These are phyloP conservation scores for Tylopilus rubrobrunneus DNA, from an alignment of 768 basidiomycete species.

Conservation along the genomic window DNA sequence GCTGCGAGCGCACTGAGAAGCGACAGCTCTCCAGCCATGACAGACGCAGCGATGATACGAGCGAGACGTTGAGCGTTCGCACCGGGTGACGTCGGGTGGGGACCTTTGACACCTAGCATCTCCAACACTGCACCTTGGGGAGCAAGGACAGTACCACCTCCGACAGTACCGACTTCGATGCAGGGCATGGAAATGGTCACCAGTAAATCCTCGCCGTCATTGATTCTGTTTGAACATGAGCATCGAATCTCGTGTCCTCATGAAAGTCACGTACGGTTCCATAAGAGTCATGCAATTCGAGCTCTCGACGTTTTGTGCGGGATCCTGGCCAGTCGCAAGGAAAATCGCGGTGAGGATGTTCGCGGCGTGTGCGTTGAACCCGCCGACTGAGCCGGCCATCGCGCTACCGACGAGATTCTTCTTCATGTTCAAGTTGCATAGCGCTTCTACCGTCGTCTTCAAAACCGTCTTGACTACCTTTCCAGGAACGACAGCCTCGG, in stretches of 20 bases:
- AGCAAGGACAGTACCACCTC: slow-evolving; percentile 89
- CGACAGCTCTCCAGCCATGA: slow-evolving; percentile 97
- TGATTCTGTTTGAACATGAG: slow-evolving; percentile 50
- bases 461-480: slow-evolving; percentile 83
- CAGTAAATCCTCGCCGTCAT: slow-evolving; percentile 85
- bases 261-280: slow-evolving; percentile 72
- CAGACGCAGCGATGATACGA: slow-evolving; percentile 82
- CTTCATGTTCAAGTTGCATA: slow-evolving; percentile 91
- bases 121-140: slow-evolving; percentile 91
- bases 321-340: slow-evolving; percentile 96
- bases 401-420: slow-evolving; percentile 97
- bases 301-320: slow-evolving; percentile 98
- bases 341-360: slow-evolving; percentile 96
- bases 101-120: slow-evolving; percentile 89
- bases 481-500: slow-evolving; percentile 90
- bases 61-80: slow-evolving; percentile 88
- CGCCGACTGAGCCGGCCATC: slow-evolving; percentile 97
- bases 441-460: slow-evolving; percentile 89
- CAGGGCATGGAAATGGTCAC: slow-evolving; percentile 98
- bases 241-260: background rate
- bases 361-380: slow-evolving; percentile 97
- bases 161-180: slow-evolving; percentile 97
- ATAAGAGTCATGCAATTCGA: slow-evolving; percentile 98
- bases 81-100: slow-evolving; percentile 83
- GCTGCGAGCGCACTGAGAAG: slow-evolving; percentile 91